phyloP scores from a whole-genome alignment of 352 stramenopile species.

The Phytophthora sansomeana region DNA sequence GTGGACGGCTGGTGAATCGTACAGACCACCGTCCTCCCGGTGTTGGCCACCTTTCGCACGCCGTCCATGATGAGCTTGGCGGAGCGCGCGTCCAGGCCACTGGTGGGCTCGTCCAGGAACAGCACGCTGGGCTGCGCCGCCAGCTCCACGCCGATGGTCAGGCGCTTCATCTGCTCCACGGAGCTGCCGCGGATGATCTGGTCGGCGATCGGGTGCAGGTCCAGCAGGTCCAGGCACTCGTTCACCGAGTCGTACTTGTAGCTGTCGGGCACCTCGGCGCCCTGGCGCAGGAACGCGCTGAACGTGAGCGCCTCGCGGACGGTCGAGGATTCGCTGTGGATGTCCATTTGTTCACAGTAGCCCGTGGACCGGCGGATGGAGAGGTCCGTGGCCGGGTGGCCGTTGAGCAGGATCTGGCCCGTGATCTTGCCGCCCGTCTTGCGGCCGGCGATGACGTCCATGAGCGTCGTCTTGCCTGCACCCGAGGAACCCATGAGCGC shows the following conservation, averaged over 20 bases:
- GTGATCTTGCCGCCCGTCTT: constrained; percentile 25
- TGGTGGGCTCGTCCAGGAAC: too few relatives aligned
- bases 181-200: too few relatives aligned
- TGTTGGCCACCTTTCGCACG: too few relatives aligned
- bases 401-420: constrained; percentile 21
- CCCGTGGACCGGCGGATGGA: constrained; percentile 20
- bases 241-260: constrained; percentile 15
- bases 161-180: too few relatives aligned
- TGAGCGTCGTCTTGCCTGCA: constrained; percentile 29
- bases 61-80: too few relatives aligned
- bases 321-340: constrained; percentile 15
- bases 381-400: constrained; percentile 30
- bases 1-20: constrained; percentile 90
- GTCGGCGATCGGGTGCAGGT: too few relatives aligned
- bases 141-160: too few relatives aligned
- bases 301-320: constrained; percentile 60
- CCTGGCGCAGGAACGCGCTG: constrained; percentile 22
- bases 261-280: constrained; percentile 32
- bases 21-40: too few relatives aligned
- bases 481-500: constrained; percentile 30
- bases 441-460: constrained; percentile 31
- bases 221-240: too few relatives aligned
- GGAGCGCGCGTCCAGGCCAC: too few relatives aligned
- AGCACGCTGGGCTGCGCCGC: too few relatives aligned
- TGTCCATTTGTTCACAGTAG: constrained; percentile 17